phyloP scores from a whole-genome alignment of 2,329 filamentous ascomycete species.

The Septoria linicola region DNA sequence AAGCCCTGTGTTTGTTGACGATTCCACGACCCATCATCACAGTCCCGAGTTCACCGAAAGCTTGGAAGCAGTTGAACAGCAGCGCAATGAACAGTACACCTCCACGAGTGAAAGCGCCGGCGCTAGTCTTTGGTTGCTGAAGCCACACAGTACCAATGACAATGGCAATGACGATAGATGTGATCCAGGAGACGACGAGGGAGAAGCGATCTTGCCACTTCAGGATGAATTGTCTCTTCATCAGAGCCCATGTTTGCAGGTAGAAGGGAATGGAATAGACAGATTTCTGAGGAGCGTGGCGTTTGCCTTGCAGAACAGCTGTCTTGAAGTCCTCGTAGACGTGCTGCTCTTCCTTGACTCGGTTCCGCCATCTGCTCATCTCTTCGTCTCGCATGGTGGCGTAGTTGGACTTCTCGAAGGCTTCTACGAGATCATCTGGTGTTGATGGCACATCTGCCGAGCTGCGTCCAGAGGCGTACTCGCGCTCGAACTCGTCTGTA shows the following conservation, averaged over 20 bases:
- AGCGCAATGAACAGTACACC: conserved; percentile 78
- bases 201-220: conserved; percentile 84
- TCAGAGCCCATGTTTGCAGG: conserved; percentile 76
- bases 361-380: conserved; percentile 67
- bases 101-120: conserved; percentile 76
- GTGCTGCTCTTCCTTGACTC: conserved; percentile 63
- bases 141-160: conserved; percentile 78
- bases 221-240: conserved; percentile 79
- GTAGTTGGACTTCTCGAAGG: conserved; percentile 66
- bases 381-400: conserved; percentile 60
- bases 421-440: conserved; percentile 64
- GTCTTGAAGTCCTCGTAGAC: conserved; percentile 73
- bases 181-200: conserved; percentile 70
- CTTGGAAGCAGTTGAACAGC: conserved; percentile 84
- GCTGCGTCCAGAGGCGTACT: conserved; percentile 68
- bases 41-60: conserved; percentile 72
- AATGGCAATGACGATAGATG: conserved; percentile 70
- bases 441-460: conserved; percentile 66
- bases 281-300: conserved; percentile 68
- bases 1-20: conserved; percentile 80
- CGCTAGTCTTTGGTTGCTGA: conserved; percentile 61
- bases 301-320: conserved; percentile 75
- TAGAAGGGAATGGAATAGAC: conserved; percentile 84
- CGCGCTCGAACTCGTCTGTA: conserved; percentile 79
- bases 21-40: conserved; percentile 76